These are phyloP conservation scores for Rutidosis leptorrhynchoides DNA, from an alignment of 129 eudicot species.

Conservation along the genomic window DNA sequence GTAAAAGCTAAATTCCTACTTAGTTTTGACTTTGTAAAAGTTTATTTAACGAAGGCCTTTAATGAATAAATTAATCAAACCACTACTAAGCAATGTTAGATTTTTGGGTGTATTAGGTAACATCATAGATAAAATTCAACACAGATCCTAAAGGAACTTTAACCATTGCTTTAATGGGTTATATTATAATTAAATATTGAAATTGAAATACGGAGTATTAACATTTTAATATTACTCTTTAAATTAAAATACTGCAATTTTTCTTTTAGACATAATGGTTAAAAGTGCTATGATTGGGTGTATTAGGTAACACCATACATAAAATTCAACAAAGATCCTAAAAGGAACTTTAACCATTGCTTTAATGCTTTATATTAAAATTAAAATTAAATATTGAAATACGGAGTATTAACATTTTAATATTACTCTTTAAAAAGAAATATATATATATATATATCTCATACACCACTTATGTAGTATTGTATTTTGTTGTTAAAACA, in stretches of 20 bases:
- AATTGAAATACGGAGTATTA: no score
- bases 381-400: no score
- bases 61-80: neutral
- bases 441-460: no score
- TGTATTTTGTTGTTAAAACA: no score
- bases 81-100: constrained; percentile 7
- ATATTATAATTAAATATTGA: neutral
- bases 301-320: constrained; percentile 19
- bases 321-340: constrained; percentile 8
- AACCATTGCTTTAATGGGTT: neutral
- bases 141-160: constrained; percentile 11
- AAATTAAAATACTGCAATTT: no score
- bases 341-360: constrained; percentile 2
- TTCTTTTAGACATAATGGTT: no score
- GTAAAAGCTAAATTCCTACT: constrained; percentile 20
- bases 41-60: neutral
- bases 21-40: constrained; percentile 4
- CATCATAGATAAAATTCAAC: neutral
- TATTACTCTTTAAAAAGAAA: no score
- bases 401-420: no score
- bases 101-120: constrained; percentile 24
- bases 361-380: neutral
- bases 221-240: no score
- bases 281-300: no score
- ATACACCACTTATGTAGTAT: no score